Base-by-base conservation (phyloP, 2,329 filamentous ascomycete species). In the Scedosporium aurantiacum region DNA sequence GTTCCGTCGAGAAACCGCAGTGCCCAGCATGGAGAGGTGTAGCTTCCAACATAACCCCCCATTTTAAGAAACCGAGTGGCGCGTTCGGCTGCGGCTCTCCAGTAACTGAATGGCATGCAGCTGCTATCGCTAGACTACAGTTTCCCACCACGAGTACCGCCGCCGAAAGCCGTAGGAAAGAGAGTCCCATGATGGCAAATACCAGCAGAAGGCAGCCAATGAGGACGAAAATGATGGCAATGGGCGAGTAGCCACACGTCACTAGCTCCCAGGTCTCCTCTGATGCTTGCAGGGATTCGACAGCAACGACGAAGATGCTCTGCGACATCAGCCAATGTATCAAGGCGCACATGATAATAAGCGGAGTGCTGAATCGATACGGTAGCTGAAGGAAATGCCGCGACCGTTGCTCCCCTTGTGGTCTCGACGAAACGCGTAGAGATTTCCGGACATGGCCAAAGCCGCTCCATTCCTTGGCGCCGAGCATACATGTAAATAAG, bases 331-430 rank as follows among this genome's bases (percentile, higher is more conserved):
- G 16, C 50, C 50, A 54, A 23, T 54, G 50, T 2, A 54, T 18
- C 18, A 54, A 5, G 50, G 50, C 50, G 50, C 18, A 23, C 18
- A 63, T 52, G 2, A 54, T 27, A 0, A 69, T 58, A 5, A 70
- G 61, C 1, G 68, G 66, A 4, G 69, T 25, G 16, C 64, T 65
- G 55, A 66, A 68, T 8, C 56, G 56, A 25, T 67, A 69, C 6
- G 68, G 67, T 2, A 69, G 54, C 43, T 68, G 66, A 2, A 69
- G 61, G 41, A 66, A 58, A 56, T 68, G 68, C 2, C 60, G 66
- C 2, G 68, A 69, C 1, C 58, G 23, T 45, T 69, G 68, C 4
- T 64, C 25, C 2, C 67, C 67, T 4, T 6, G 57, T 0, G 66
- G 66, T 12, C 21, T 27, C 1, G 50, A 21, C 7, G 50, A 54